Percentiles rank a stretch among this genome's conserved stretches.
These are phyloP conservation scores for Blastobotrys parvus DNA, from an alignment of 805 yeast species.

Conservation along the genomic window DNA sequence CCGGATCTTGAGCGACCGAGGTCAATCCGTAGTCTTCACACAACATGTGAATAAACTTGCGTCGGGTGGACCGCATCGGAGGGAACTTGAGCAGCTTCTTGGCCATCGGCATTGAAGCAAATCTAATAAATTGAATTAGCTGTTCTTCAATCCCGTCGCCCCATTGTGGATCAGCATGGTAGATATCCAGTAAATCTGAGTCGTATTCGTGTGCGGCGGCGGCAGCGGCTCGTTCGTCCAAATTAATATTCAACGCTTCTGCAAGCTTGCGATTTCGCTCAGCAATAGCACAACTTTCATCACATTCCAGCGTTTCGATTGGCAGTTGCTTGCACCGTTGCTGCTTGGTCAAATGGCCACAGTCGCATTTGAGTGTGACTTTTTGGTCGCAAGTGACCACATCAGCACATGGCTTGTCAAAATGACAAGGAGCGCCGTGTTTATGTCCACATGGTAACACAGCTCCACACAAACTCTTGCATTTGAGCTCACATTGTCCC, in stretches of 20 bases:
- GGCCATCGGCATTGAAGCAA: conserved; percentile 14
- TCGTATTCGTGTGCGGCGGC: conserved; percentile 34
- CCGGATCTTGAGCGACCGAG: conserved; percentile 72
- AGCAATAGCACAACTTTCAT: conserved; percentile 55
- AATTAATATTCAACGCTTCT: conserved; percentile 47
- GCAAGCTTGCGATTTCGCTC: conserved; percentile 55
- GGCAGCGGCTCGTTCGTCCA: conserved; percentile 15
- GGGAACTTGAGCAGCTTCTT: conserved; percentile 50
- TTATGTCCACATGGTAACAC: conserved; percentile 58
- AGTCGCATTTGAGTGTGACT: conserved; percentile 49
- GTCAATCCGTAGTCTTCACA: conserved; percentile 51
- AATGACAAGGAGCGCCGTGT: conserved; percentile 61
- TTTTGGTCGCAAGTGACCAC: conserved; percentile 41
- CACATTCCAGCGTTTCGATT: conserved; percentile 45
- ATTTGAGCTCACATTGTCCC: conserved; percentile 51
- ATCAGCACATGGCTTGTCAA: conserved; percentile 33
- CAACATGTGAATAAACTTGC: conserved; percentile 62
- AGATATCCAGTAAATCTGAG: conserved; percentile 40
- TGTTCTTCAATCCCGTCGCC: conserved; percentile 53
- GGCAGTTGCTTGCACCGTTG: conserved; percentile 1
- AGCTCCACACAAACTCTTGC: conserved; percentile 52
- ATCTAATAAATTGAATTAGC: conserved; percentile 40
- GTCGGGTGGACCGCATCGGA: conserved; percentile 62
- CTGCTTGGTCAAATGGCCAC: conserved; percentile 43
- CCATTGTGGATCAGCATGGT: conserved; percentile 55